These are phyloP conservation scores for Rhodotorula sp. DNA, from an alignment of 1,284 basidiomycete genomes.

Conservation along the genomic window DNA sequence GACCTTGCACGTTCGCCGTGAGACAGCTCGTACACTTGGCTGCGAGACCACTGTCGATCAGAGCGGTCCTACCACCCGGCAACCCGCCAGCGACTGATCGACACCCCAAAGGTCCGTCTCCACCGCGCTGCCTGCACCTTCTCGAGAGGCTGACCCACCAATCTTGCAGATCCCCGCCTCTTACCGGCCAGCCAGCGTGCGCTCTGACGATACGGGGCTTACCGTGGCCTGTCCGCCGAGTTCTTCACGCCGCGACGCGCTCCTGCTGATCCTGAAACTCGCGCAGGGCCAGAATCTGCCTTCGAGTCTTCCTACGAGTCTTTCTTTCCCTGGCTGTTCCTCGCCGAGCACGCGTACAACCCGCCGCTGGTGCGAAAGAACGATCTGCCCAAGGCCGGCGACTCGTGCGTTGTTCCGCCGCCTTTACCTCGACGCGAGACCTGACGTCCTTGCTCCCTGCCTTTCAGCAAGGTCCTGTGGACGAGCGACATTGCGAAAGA, in stretches of 20 bases:
- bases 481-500: constrained; percentile 71
- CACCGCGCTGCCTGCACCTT: background rate
- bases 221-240: constrained; percentile 64
- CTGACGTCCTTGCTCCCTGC: background rate
- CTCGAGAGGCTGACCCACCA: background rate
- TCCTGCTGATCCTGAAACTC: constrained; percentile 10
- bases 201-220: constrained; percentile 66
- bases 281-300: constrained; percentile 36
- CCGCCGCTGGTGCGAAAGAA: constrained; percentile 54
- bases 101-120: constrained; percentile 71
- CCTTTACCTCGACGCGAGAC: background rate
- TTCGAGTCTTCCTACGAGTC: constrained; percentile 56
- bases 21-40: constrained; percentile 67
- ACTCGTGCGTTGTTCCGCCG: background rate
- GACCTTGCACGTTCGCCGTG: background rate
- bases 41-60: constrained; percentile 87
- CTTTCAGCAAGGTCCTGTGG: constrained; percentile 72
- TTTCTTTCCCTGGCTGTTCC: constrained; percentile 83
- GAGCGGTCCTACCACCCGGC: constrained; percentile 79
- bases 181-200: constrained; percentile 65
- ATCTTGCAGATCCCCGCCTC: constrained; percentile 67
- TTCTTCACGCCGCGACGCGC: background rate
- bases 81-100: constrained; percentile 86
- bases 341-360: constrained; percentile 72
- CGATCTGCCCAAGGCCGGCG: constrained; percentile 38